Evolutionary conservation across 257 asterid species (phyloP), one percentile per base, ranked within the genome.

Genomic region (Marsdenia floribunda): DNA sequence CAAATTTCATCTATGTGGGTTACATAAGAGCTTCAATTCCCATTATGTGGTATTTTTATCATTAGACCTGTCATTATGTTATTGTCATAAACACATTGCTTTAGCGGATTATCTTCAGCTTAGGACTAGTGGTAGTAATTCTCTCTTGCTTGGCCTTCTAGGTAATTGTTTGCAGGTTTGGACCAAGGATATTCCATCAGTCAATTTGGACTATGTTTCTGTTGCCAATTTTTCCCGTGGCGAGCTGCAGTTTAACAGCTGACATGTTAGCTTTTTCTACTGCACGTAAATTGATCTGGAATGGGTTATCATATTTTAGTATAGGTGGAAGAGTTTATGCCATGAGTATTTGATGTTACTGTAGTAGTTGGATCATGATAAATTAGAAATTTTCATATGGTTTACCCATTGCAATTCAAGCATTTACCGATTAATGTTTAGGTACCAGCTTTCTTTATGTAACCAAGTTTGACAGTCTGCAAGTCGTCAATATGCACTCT

Each of bases 141-240:
- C n/a, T 38, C 15, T 33, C 6, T 46, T 59, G 42, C 42, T 70
- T 46, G 26, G 29, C 57, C 13, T 42, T 7, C n/a, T 76, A 76
- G 75, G 80, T 76, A 47, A 59, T 18, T 38, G 9, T 75, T 69
- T 68, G 15, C 70, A n/a, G 61, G 24, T 42, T 67, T 9, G 6
- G 15, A 44, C 10, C 19, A 42, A 24, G 70, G 29, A 29, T 26
- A 16, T 42, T 2, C 63, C 14, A 38, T 57, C n/a, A 70, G 29
- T 33, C 63, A 47, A 59, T 24, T 24, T 63, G 52, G 47, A 29
- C 59, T 19, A 19, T 10, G 44, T 19, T 46, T 63, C 66, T 13
- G 54, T 65, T 54, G 65, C 38, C 77, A 61, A 0, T 49, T 40
- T 42, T 75, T 53, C 47, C 37, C 0, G 12, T 53, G 5, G 22